Base-by-base conservation (phyloP, 1,284 basidiomycete genomes). In the Microbotryomycetes sp. region DNA sequence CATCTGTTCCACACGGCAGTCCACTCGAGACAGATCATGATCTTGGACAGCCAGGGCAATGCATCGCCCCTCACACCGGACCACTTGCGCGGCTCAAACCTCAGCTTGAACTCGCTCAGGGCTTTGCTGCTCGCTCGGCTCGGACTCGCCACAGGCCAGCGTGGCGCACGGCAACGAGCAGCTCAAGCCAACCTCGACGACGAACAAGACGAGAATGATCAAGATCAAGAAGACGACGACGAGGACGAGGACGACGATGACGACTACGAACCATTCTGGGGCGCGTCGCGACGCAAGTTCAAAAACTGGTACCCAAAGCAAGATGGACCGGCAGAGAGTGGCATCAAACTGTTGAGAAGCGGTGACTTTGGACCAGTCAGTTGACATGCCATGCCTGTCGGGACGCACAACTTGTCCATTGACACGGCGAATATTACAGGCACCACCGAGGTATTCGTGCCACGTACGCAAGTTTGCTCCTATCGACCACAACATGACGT, bases 281-380 rank as follows among this genome's bases (percentile, higher is more conserved):
- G 63, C 16, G 24, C 55, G 23, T 29, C 64, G 31, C 55, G 61
- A 47, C 50, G 68, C 52, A 51, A 58, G 54, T 21, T 56, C 28
- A 62, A 61, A 59, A 52, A 52, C 53, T 66, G 60, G 31, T 62
- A 66, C 62, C 68, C 72, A 5, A 58, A 70, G 27, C 56, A 69
- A 48, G 83, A 75, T 2, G 81, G 86, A 62, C 89, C 92, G 1
- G 82, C 89, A 73, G 74, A 82, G 47, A 80, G 78, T 11, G 93
- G 93, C 0, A 73, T 85, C 7, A 80, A 83, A 52, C 79, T 97
- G 7, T 79, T 90, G 5, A 81, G 81, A 65, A 80, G 85, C 61
- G 93, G 93, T 52, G 90, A 96, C 57, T 97, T 96, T 76, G 92
- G 93, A 5, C 78, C 82, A 56, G 78, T 86, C 31, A 76, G 78